Conservation (phyloP, 441 rosid genomes). For the Dalechampia spathulata region DNA sequence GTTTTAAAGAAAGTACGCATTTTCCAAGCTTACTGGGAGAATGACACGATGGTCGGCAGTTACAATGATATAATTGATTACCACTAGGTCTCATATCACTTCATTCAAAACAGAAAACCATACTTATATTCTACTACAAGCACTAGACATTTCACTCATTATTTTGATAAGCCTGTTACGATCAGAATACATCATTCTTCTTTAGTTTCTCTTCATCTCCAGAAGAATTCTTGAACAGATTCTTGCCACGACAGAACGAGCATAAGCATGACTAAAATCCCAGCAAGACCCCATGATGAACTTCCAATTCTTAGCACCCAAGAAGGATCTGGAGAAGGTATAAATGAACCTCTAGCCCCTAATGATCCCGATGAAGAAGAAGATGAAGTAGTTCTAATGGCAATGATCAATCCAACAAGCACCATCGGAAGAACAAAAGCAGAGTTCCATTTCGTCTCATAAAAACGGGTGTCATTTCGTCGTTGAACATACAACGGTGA, state of each 20-base stretch:
- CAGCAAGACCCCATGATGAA: conserved; percentile 55
- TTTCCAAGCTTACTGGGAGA: too few species aligned
- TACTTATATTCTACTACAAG: too few species aligned
- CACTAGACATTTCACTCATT: too few species aligned
- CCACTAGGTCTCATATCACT: too few species aligned
- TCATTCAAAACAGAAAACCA: too few species aligned
- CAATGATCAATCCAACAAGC: conserved; percentile 44
- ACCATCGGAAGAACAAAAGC: conserved; percentile 47
- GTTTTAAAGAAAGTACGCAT: too few species aligned
- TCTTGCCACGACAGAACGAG: conserved; percentile 54
- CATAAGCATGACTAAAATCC: conserved; percentile 40
- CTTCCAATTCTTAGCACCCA: conserved; percentile 52
- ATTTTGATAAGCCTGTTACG: too few species aligned
- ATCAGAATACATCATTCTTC: too few species aligned
- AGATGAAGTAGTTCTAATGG: conserved; percentile 35
- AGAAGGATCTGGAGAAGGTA: conserved; percentile 37
- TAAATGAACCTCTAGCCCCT: conserved; percentile 15
- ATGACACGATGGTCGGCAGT: too few species aligned
- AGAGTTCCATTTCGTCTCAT: conserved; percentile 33
- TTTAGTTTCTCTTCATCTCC: conserved; percentile 28
- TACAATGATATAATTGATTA: too few species aligned
- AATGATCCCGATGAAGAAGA: conserved; percentile 13
- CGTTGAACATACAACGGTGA: conserved; percentile 38
- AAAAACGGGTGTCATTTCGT: conserved; percentile 14
- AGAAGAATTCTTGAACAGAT: conserved; percentile 42